A percentile compares a stretch with the other conserved stretches of the same genome.
phyloP scores from a whole-genome alignment of 2,329 filamentous ascomycete genomes.

The Ampelomyces quisqualis region DNA sequence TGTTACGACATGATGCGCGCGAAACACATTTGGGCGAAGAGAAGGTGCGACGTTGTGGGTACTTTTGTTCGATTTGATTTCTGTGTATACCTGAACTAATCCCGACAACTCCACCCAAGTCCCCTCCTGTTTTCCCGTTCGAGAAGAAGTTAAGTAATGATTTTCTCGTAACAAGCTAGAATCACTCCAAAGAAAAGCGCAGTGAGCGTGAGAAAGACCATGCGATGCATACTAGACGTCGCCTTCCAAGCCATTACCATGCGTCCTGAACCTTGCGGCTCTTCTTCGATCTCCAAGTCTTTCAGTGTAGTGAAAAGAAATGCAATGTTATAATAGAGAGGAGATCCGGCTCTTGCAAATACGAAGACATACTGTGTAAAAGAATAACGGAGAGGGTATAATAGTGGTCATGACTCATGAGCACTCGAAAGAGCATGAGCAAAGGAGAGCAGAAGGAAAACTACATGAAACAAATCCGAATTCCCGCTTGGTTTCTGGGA shows the following conservation, averaged over 20 bases:
- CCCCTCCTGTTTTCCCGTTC: too few species aligned
- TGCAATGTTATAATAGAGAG: slow-evolving; percentile 9
- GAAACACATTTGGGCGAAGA: too few species aligned
- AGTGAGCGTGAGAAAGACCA: slow-evolving; percentile 5
- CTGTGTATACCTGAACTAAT: too few species aligned
- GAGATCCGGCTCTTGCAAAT: slow-evolving; percentile 7
- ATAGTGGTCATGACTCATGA: slow-evolving; percentile 29
- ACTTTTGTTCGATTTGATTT: too few species aligned
- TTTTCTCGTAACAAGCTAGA: not conserved
- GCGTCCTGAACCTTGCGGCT: slow-evolving; percentile 25
- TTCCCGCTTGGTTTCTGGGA: slow-evolving; percentile 21
- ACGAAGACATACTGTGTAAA: slow-evolving; percentile 9
- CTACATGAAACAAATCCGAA: slow-evolving; percentile 7
- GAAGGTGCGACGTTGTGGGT: too few species aligned
- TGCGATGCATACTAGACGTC: slow-evolving; percentile 1
- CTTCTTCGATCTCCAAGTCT: slow-evolving; percentile 20
- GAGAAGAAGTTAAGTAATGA: too few species aligned
- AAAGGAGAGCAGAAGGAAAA: slow-evolving; percentile 7
- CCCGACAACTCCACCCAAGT: not conserved
- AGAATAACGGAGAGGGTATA: slow-evolving; percentile 32
- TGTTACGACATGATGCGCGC: too few species aligned
- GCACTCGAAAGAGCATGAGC: slow-evolving; percentile 10
- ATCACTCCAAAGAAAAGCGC: not conserved
- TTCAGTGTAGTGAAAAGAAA: slow-evolving; percentile 16
- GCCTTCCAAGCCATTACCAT: slow-evolving; percentile 14